These are phyloP conservation scores for Liriodendron chinense DNA, from an alignment of 164 flowering plant species.

Conservation along the genomic window DNA sequence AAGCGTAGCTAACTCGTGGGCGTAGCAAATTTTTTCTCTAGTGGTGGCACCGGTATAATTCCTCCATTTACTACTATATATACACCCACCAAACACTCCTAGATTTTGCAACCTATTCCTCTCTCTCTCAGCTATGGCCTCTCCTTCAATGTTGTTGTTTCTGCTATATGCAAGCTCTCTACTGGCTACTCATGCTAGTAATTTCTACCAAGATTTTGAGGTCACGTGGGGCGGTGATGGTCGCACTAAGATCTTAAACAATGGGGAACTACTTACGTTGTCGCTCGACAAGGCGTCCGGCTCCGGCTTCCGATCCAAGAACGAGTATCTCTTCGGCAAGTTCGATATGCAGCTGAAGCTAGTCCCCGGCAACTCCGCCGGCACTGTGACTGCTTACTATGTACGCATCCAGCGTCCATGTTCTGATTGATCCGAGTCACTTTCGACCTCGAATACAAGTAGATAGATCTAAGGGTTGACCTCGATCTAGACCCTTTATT, in stretches of 20 bases:
- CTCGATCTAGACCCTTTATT: too few species aligned
- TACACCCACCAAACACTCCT: too few species aligned
- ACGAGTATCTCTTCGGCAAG: constrained; percentile 27
- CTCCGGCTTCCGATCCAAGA: constrained; percentile 36
- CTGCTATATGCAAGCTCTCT: neutral
- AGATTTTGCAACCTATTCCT: neutral
- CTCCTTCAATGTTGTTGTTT: neutral
- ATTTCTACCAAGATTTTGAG: constrained; percentile 8
- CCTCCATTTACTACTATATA: too few species aligned
- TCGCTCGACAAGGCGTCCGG: constrained; percentile 34
- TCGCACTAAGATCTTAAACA: constrained; percentile 5
- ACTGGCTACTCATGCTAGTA: neutral
- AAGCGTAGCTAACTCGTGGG: too few species aligned
- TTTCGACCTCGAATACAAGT: too few species aligned
- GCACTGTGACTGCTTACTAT: constrained; percentile 40
- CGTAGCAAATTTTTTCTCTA: too few species aligned
- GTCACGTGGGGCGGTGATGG: constrained; percentile 12
- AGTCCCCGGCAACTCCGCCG: constrained; percentile 42
- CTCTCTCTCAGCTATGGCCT: neutral
- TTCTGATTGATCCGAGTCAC: too few species aligned
- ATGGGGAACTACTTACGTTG: constrained; percentile 22
- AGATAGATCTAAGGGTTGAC: too few species aligned
- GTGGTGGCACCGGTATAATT: too few species aligned
- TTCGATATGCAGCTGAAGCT: constrained; percentile 37
- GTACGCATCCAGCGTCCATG: constrained; percentile 12